These are phyloP conservation scores for Pseudogymnoascus sp. DNA, from an alignment of 2,329 filamentous ascomycete species.

Conservation along the genomic window DNA sequence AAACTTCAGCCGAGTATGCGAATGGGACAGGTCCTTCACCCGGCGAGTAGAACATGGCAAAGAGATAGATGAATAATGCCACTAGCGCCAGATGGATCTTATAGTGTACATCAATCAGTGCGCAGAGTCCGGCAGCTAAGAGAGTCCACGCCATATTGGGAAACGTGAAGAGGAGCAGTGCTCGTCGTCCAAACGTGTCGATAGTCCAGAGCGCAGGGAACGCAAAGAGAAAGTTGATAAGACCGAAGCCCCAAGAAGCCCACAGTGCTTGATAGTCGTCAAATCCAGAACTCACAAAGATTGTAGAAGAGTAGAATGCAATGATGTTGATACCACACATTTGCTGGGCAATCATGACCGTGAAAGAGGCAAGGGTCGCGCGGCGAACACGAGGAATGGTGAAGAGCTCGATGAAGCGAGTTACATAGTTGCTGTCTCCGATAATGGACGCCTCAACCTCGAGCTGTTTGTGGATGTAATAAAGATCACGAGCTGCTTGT, in stretches of 20 bases:
- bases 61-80: slow-evolving; percentile 44
- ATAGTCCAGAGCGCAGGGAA: slow-evolving; percentile 58
- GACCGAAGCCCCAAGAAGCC: slow-evolving; percentile 55
- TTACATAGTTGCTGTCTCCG: slow-evolving; percentile 47
- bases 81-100: slow-evolving; percentile 24
- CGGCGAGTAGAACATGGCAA: slow-evolving; percentile 46
- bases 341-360: slow-evolving; percentile 56
- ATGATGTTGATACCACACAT: slow-evolving; percentile 47
- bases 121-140: slow-evolving; percentile 43
- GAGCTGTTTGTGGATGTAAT: slow-evolving; percentile 50
- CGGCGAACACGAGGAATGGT: slow-evolving; percentile 60
- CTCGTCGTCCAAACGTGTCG: slow-evolving; percentile 59
- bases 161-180: slow-evolving; percentile 56
- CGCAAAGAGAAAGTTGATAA: slow-evolving; percentile 59
- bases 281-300: slow-evolving; percentile 51
- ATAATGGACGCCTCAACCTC: slow-evolving; percentile 37
- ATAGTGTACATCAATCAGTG: slow-evolving; percentile 37
- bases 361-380: slow-evolving; percentile 67
- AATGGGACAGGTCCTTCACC: slow-evolving; percentile 56
- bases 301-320: slow-evolving; percentile 53
- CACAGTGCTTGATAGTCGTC: slow-evolving; percentile 44
- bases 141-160: slow-evolving; percentile 52
- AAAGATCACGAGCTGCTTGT: slow-evolving; percentile 56
- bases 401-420: slow-evolving; percentile 57
- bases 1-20: slow-evolving; percentile 61